Evolutionary conservation across 2,329 filamentous ascomycete genomes (phyloP).

Genomic region (Cladosporium sp.): DNA sequence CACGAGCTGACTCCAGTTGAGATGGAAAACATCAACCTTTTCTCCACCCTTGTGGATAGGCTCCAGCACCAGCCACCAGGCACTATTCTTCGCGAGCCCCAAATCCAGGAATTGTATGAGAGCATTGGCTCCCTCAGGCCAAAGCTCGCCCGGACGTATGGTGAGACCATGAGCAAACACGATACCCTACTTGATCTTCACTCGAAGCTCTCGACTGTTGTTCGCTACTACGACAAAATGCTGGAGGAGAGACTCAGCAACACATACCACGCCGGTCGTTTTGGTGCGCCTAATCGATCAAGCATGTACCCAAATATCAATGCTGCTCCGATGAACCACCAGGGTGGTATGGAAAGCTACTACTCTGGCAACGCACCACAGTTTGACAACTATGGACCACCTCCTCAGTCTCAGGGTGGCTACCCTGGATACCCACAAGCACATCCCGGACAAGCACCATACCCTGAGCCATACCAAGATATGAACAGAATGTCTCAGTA

Average conservation of each 20-base stretch:
- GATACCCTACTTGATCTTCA: constrained; percentile 93
- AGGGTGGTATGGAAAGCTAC: constrained; percentile 69
- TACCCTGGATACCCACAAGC: constrained; percentile 54
- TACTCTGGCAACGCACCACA: constrained; percentile 67
- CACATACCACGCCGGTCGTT: constrained; percentile 77
- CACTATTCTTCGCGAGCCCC: constrained; percentile 92
- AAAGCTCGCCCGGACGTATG: constrained; percentile 91
- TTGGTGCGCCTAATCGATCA: constrained; percentile 47
- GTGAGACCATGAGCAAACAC: constrained; percentile 99
- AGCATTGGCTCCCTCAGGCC: constrained; percentile 91
- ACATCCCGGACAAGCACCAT: constrained; percentile 38
- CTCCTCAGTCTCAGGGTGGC: constrained; percentile 48
- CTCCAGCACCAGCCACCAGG: constrained; percentile 93
- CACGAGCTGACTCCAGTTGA: constrained; percentile 93
- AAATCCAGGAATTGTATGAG: constrained; percentile 97
- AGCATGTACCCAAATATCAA: constrained; percentile 71
- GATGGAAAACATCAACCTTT: constrained; percentile 96
- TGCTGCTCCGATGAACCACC: constrained; percentile 44
- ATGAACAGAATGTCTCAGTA: constrained; percentile 39
- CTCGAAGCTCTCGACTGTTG: constrained; percentile 91
- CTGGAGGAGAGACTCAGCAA: constrained; percentile 91
- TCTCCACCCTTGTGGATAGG: constrained; percentile 89
- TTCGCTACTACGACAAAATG: constrained; percentile 97
- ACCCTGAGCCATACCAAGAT: constrained; percentile 36
- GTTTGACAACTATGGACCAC: constrained; percentile 46